Evolutionary conservation across 345 rosid genomes (phyloP), one percentile per base, ranked within the genome.

Genomic region (Syzygium aromaticum): DNA sequence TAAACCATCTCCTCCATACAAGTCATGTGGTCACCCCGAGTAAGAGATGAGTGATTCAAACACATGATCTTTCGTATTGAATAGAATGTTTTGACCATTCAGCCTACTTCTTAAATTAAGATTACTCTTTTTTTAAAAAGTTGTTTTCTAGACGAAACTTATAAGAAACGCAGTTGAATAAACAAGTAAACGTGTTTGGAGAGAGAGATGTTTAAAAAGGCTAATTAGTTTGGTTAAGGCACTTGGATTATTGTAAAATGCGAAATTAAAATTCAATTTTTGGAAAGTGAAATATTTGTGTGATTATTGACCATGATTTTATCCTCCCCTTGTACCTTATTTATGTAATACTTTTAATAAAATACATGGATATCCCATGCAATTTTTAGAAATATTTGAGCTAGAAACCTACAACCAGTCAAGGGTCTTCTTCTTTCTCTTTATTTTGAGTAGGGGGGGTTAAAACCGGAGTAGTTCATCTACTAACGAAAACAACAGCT

Each of bases 1-100:
- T 6, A 67, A 67, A 16, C 1, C 10, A 2, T 73, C 25, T 21
- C 59, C 4, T 21, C 14, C 25, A 2, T 2, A 5, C 19, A 0
- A 23, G 33, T 64, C 30, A 64, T 28, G 7, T 2, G 1, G 10
- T 64, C 40, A 30, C 7, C 5, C 1, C 0, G 6, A 16, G 1
- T 30, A 22, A 64, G 12, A 64, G 21, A 30, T 8, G 43, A 64
- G 43, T 16, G 38, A 64, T 73, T 73, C 3, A 10, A 73, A 73
- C 49, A 38, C 2, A 14, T 9, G 23, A 19, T 38, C 19, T 33
- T 17, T 0, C 7, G 1, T 17, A 19, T 30, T 6, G 10, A 30
- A 15, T 30, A 8, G 23, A 64, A 67, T 30, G 12, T 5, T 67
- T 67, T 67, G 4, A 4, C 13, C 2, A 0, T 33, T 73, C 5